Conservation (phyloP, 1,284 basidiomycete species). For the Malassezia cuniculi region DNA sequence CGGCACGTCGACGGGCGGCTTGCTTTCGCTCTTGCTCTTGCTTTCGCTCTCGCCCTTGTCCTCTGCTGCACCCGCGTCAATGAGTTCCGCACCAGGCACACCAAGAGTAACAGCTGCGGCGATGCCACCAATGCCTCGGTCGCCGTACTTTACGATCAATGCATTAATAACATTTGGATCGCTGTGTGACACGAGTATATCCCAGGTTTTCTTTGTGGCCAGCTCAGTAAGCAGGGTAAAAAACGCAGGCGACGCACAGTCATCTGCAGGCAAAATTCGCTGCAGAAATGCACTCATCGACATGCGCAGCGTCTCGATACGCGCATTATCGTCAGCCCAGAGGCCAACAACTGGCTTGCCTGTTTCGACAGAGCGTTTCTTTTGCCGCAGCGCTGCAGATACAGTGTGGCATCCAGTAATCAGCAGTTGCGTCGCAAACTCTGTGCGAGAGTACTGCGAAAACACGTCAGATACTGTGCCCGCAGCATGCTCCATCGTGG, state of each 20-base stretch:
- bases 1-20: too few relatives aligned
- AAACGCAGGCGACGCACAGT: constrained; percentile 4
- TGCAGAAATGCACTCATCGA: constrained; percentile 5
- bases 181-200: constrained; percentile 4
- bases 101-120: too few relatives aligned
- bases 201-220: constrained; percentile 9
- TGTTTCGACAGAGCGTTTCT: too few relatives aligned
- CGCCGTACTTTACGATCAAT: constrained; percentile 12
- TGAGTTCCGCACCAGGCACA: too few relatives aligned
- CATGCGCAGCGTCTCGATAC: constrained; percentile 9
- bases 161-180: constrained; percentile 12
- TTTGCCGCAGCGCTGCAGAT: constrained; percentile 4
- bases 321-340: constrained; percentile 3
- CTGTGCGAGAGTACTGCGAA: constrained; percentile 6
- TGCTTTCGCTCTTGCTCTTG: too few relatives aligned
- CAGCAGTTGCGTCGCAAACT: constrained; percentile 13
- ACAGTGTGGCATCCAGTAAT: constrained; percentile 10
- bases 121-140: too few relatives aligned
- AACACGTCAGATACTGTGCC: constrained; percentile 5
- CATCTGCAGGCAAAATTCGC: constrained; percentile 9
- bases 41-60: too few relatives aligned
- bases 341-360: too few relatives aligned
- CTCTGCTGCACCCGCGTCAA: too few relatives aligned
- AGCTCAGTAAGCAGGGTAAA: constrained; percentile 9
- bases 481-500: constrained; percentile 4